phyloP scores from a whole-genome alignment of 352 stramenopile genomes.

The Phytophthora palmivora region DNA sequence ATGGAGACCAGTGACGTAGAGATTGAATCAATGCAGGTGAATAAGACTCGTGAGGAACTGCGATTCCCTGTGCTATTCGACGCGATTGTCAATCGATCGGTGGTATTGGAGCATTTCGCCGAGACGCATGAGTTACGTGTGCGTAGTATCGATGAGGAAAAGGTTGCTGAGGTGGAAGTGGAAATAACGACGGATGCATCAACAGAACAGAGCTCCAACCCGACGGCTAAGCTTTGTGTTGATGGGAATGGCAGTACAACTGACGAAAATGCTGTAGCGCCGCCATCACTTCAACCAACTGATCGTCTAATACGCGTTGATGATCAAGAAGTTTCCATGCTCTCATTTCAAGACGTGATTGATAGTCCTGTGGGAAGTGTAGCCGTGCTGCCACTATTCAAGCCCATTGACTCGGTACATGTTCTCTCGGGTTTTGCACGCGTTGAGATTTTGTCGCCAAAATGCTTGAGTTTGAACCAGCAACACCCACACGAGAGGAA shows the following conservation, averaged over 20 bases:
- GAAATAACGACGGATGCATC: slow-evolving; percentile 15
- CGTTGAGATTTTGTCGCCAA: slow-evolving; percentile 63
- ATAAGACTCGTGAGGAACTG: slow-evolving; percentile 11
- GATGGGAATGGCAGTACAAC: neutral
- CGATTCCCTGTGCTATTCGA: slow-evolving; percentile 46
- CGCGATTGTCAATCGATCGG: slow-evolving; percentile 26
- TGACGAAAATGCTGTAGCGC: slow-evolving; percentile 19
- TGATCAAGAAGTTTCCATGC: slow-evolving; percentile 46
- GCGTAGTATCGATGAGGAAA: slow-evolving; percentile 22
- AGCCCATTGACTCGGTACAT: slow-evolving; percentile 31
- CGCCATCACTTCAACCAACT: slow-evolving; percentile 36
- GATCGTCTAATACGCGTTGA: slow-evolving; percentile 63
- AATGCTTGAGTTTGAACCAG: slow-evolving; percentile 61
- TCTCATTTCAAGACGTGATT: slow-evolving; percentile 57
- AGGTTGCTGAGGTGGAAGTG: slow-evolving; percentile 18
- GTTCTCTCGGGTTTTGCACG: slow-evolving; percentile 67
- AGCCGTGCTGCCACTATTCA: slow-evolving; percentile 61
- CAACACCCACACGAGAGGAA: slow-evolving; percentile 33
- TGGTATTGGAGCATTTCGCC: slow-evolving; percentile 35
- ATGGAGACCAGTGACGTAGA: neutral
- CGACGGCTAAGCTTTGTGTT: slow-evolving; percentile 9
- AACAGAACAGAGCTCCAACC: slow-evolving; percentile 15
- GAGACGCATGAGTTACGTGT: slow-evolving; percentile 35
- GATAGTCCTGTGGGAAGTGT: slow-evolving; percentile 46
- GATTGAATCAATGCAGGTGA: neutral